These are phyloP conservation scores for Rhodotorula sp. DNA, from an alignment of 1,284 basidiomycete species.

Conservation along the genomic window DNA sequence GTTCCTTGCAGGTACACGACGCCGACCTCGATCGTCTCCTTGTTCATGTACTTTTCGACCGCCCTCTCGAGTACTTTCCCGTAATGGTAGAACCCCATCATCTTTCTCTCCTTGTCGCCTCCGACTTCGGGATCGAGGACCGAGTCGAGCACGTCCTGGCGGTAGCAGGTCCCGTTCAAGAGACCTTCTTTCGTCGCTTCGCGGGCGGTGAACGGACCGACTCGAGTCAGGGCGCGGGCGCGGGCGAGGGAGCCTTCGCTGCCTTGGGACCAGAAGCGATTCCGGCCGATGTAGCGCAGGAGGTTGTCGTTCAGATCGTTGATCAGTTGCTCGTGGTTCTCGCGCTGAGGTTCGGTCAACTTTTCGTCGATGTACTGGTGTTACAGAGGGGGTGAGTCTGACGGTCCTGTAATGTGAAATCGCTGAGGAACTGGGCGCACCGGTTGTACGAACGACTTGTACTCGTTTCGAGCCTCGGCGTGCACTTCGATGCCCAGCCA, in stretches of 20 bases:
- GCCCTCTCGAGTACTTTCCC: slow-evolving; percentile 44
- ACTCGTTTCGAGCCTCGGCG: slow-evolving; percentile 51
- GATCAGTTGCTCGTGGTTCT: slow-evolving; percentile 45
- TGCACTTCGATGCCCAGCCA: slow-evolving; percentile 52
- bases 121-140: slow-evolving; percentile 38
- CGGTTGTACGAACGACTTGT: slow-evolving; percentile 48
- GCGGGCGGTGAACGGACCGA: slow-evolving; percentile 49
- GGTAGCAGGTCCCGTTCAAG: slow-evolving; percentile 48
- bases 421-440: not conserved
- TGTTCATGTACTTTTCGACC: slow-evolving; percentile 32
- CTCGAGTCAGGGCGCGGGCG: slow-evolving; percentile 45
- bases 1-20: slow-evolving; percentile 51
- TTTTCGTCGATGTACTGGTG: slow-evolving; percentile 42
- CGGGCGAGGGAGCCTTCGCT: slow-evolving; percentile 44
- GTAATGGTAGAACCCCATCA: slow-evolving; percentile 46
- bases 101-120: slow-evolving; percentile 14
- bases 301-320: slow-evolving; percentile 45
- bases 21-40: slow-evolving; percentile 49
- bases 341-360: slow-evolving; percentile 44
- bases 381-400: not conserved
- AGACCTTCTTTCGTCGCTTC: slow-evolving; percentile 49
- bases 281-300: slow-evolving; percentile 43
- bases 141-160: slow-evolving; percentile 47
- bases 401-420: not conserved
- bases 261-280: slow-evolving; percentile 37